phyloP scores from a whole-genome alignment of 148 eudicot genomes.

The Vaccinium macrocarpon region DNA sequence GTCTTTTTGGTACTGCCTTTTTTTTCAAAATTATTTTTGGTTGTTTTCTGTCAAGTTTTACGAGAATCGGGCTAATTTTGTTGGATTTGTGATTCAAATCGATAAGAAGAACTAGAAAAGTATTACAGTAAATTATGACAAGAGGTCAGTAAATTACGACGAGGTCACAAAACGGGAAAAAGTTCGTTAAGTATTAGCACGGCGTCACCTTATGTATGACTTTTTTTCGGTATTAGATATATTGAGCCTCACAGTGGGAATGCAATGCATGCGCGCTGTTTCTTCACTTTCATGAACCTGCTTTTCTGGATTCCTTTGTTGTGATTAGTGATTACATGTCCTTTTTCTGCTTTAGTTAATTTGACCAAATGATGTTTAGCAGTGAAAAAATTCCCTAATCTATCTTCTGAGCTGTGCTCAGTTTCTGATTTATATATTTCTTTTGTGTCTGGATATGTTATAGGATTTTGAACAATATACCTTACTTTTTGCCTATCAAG shows the following conservation, averaged over 20 bases:
- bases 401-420: neutral
- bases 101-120: too few species aligned
- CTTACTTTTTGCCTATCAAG: constrained; percentile 9
- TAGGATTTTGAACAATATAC: constrained; percentile 23
- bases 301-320: constrained; percentile 12
- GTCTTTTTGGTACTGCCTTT: too few species aligned
- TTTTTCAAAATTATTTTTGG: too few species aligned
- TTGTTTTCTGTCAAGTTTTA: too few species aligned
- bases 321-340: constrained; percentile 16
- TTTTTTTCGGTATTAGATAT: too few species aligned
- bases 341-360: constrained; percentile 21
- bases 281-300: constrained; percentile 10
- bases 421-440: neutral
- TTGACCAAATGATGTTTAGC: constrained; percentile 38
- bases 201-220: too few species aligned
- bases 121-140: too few species aligned
- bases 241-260: constrained; percentile 98
- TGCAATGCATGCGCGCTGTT: constrained; percentile 31
- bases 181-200: too few species aligned
- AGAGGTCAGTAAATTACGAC: too few species aligned
- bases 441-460: constrained; percentile 15
- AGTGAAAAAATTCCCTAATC: neutral
- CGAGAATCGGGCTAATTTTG: too few species aligned
- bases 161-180: too few species aligned
- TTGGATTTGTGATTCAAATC: too few species aligned